Percentiles rank a stretch among this genome's conserved stretches.
phyloP scores from a whole-genome alignment of 495 filamentous ascomycete genomes.

The Aspergillus sparsus region DNA sequence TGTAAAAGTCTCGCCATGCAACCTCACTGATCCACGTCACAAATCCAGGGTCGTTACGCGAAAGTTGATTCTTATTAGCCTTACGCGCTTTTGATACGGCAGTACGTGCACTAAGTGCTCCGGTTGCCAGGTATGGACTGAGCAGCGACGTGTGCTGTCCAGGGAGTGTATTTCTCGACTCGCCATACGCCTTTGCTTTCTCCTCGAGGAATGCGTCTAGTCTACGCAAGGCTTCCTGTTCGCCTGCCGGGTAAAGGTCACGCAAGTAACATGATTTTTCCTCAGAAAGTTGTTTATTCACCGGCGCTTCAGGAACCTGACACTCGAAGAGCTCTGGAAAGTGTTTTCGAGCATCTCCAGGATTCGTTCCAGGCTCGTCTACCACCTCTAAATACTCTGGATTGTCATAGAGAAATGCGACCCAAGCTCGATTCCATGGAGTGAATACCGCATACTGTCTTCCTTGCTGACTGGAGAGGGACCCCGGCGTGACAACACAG shows the following conservation, averaged over 20 bases:
- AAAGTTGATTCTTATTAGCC: constrained; percentile 69
- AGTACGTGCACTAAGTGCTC: constrained; percentile 76
- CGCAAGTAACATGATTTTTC: constrained; percentile 60
- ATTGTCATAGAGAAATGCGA: constrained; percentile 67
- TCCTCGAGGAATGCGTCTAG: constrained; percentile 71
- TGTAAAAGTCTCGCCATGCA: constrained; percentile 93
- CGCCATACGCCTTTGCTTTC: constrained; percentile 61
- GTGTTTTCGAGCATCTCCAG: constrained; percentile 49
- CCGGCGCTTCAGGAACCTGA: constrained; percentile 62
- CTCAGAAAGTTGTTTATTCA: constrained; percentile 60
- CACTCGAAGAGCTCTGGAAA: constrained; percentile 63
- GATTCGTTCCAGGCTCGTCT: constrained; percentile 63
- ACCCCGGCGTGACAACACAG: constrained; percentile 76
- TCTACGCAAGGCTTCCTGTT: constrained; percentile 68
- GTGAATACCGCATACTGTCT: constrained; percentile 83
- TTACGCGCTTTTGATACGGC: constrained; percentile 66
- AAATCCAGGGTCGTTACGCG: constrained; percentile 68
- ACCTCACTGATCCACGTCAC: constrained; percentile 82
- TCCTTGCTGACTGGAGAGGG: constrained; percentile 60
- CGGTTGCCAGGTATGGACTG: constrained; percentile 77
- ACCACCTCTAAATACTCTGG: constrained; percentile 61
- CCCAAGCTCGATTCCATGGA: constrained; percentile 80
- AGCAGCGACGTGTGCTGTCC: constrained; percentile 66
- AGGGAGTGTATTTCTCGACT: constrained; percentile 61
- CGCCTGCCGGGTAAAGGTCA: constrained; percentile 75